Evolutionary conservation across 2,329 filamentous ascomycete species (phyloP).

Genomic region (Beauveria sp.): DNA sequence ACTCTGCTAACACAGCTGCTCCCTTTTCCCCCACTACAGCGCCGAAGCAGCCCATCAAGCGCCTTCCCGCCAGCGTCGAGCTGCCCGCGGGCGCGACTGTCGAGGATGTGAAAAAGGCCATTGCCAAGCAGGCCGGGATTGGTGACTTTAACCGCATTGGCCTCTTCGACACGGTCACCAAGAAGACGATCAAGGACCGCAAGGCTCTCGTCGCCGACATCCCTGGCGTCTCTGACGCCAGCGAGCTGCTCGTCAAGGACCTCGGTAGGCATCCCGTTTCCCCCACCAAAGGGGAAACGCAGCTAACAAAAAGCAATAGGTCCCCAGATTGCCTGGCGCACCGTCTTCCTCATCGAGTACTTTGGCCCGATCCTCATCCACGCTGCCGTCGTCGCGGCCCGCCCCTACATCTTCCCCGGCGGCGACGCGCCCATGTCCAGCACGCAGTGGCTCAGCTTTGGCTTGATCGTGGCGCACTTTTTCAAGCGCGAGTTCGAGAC

Average conservation of each 20-base stretch:
- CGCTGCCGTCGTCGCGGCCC: constrained; percentile 61
- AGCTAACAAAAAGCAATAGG: constrained; percentile 41
- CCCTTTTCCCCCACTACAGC: constrained; percentile 21
- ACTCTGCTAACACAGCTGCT: neutral
- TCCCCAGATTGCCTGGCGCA: constrained; percentile 83
- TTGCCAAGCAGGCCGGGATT: constrained; percentile 45
- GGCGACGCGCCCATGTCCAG: constrained; percentile 45
- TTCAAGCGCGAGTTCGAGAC: constrained; percentile 94
- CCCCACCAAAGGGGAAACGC: no score
- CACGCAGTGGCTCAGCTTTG: constrained; percentile 67
- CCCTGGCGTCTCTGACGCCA: constrained; percentile 37
- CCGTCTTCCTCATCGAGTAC: constrained; percentile 94
- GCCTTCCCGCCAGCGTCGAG: constrained; percentile 45
- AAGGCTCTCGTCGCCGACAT: constrained; percentile 44
- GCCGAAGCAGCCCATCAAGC: constrained; percentile 44
- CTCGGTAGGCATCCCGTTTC: constrained; percentile 54
- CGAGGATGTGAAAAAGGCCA: constrained; percentile 49
- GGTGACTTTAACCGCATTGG: constrained; percentile 55
- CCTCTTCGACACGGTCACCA: constrained; percentile 51
- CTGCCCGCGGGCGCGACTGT: constrained; percentile 45
- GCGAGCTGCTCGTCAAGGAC: constrained; percentile 80
- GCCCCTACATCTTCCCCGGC: constrained; percentile 52
- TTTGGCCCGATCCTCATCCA: constrained; percentile 86
- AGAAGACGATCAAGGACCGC: constrained; percentile 57
- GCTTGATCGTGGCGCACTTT: constrained; percentile 76